These are phyloP conservation scores for Trichosporon asahii DNA, from an alignment of 1,284 basidiomycete genomes.

Conservation along the genomic window DNA sequence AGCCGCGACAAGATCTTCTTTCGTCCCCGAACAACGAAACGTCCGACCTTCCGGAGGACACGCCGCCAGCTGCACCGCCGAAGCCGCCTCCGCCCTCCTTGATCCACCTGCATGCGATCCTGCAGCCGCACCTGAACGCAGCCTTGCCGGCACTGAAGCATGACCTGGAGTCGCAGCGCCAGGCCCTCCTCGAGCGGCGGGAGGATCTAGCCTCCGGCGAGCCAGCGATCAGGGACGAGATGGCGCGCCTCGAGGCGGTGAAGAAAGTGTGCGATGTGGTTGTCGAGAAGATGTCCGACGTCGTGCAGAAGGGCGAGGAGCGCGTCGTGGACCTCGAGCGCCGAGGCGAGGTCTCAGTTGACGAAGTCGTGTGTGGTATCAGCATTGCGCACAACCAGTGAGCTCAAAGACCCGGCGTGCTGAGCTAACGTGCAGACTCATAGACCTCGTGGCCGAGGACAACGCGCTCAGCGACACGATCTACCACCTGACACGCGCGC, in stretches of 20 bases:
- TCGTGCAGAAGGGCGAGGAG: conserved; percentile 64
- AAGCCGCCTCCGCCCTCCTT: conserved; percentile 73
- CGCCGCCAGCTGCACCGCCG: conserved; percentile 72
- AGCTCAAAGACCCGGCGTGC: conserved; percentile 50
- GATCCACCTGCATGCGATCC: conserved; percentile 72
- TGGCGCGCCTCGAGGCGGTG: conserved; percentile 91
- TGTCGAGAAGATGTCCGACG: conserved; percentile 62
- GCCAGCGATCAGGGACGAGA: conserved; percentile 92
- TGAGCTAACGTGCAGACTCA: conserved; percentile 60
- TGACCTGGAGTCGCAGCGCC: conserved; percentile 65
- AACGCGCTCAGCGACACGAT: conserved; percentile 97
- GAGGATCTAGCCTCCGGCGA: conserved; percentile 80
- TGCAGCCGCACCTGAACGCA: conserved; percentile 70
- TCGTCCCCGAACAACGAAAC: conserved; percentile 38
- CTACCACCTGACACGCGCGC: conserved; percentile 89
- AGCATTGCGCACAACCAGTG: conserved; percentile 94
- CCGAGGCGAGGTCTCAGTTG: conserved; percentile 61
- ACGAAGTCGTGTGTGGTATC: conserved; percentile 92
- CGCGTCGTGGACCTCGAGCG: conserved; percentile 66
- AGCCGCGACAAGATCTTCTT: conserved; percentile 28
- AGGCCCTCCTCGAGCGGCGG: conserved; percentile 73
- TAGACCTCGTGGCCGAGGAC: conserved; percentile 96
- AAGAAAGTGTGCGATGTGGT: conserved; percentile 82
- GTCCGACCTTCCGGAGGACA: conserved; percentile 48
- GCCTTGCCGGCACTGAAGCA: conserved; percentile 66